These are phyloP conservation scores for Closterium sp. DNA, from an alignment of 139 green algal species.

Conservation along the genomic window DNA sequence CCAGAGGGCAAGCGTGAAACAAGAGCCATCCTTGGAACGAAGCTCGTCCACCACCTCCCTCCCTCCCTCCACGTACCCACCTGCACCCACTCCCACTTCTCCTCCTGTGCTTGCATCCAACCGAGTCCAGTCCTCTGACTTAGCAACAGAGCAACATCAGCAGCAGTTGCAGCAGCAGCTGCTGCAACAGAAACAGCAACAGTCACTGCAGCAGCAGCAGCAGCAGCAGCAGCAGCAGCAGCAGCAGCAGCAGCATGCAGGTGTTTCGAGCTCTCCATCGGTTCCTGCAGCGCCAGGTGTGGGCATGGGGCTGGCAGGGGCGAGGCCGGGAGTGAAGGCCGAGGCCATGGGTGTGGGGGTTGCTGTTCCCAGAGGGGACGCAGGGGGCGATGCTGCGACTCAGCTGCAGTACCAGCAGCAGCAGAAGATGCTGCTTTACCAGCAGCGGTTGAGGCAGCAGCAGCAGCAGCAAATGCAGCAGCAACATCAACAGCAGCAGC, in stretches of 20 bases:
- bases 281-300: background rate
- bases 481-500: background rate
- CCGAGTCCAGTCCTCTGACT: background rate
- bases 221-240: background rate
- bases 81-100: background rate
- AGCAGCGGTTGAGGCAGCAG: background rate
- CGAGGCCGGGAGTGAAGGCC: background rate
- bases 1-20: background rate
- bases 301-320: background rate
- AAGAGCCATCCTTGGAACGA: background rate
- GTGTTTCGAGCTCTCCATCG: background rate
- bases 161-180: background rate
- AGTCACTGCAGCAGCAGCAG: too few species aligned
- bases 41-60: background rate
- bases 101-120: background rate
- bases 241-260: background rate
- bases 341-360: background rate
- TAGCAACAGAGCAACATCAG: background rate
- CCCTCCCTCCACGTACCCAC: background rate
- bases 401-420: background rate
- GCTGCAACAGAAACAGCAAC: background rate
- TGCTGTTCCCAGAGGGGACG: background rate
- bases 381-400: background rate
- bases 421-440: background rate
- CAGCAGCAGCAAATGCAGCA: background rate